Percentiles rank a stretch among this genome's conserved stretches.
These are phyloP conservation scores for Sporodiniella umbellata DNA, from an alignment of 371 early-diverging fungal species.

Conservation along the genomic window DNA sequence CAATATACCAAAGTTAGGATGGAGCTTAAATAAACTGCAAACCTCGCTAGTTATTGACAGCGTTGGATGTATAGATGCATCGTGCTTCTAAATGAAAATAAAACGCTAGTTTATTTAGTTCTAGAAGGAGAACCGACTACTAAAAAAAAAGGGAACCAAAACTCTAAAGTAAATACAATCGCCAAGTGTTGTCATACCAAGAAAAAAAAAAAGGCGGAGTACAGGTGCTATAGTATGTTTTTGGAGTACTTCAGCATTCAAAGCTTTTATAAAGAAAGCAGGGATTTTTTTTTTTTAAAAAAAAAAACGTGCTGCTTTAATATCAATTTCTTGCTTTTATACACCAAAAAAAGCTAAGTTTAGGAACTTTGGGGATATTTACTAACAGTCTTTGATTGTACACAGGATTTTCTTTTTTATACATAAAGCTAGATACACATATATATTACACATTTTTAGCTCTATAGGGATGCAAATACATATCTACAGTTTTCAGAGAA, in stretches of 20 bases:
- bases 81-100: no score
- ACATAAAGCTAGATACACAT: no score
- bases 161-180: no score
- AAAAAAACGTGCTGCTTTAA: background rate
- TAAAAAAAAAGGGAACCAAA: no score
- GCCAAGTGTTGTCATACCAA: background rate
- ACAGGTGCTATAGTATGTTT: background rate
- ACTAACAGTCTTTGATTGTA: no score
- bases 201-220: background rate
- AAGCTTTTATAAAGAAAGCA: background rate
- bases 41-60: background rate
- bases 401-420: no score
- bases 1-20: background rate
- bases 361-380: background rate
- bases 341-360: background rate
- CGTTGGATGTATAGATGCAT: no score
- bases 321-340: background rate
- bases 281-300: background rate
- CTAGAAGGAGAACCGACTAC: no score
- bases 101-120: no score
- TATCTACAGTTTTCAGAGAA: no score
- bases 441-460: no score
- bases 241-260: background rate
- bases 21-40: background rate
- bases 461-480: no score